These are phyloP conservation scores for Fusarium compactum DNA, from an alignment of 2,329 filamentous ascomycete genomes.

Conservation along the genomic window DNA sequence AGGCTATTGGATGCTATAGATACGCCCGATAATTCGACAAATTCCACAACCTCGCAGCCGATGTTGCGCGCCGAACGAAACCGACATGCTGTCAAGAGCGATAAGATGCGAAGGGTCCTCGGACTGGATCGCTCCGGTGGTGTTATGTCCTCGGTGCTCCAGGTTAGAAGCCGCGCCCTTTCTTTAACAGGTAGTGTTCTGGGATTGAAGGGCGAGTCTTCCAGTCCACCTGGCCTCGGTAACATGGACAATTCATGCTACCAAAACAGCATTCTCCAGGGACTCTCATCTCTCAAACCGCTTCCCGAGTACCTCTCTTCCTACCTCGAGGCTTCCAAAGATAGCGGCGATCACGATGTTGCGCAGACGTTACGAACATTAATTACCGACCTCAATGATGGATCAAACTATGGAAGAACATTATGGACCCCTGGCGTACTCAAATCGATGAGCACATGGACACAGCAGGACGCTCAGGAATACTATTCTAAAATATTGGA, in stretches of 20 bases:
- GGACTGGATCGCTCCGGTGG: constrained; percentile 66
- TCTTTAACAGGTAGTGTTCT: constrained; percentile 62
- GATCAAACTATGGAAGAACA: constrained; percentile 77
- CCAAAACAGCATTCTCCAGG: constrained; percentile 94
- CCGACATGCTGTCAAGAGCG: constrained; percentile 71
- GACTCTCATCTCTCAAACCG: constrained; percentile 79
- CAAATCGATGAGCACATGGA: constrained; percentile 94
- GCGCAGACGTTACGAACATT: constrained; percentile 70
- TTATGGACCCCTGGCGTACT: constrained; percentile 85
- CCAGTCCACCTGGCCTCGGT: constrained; percentile 76
- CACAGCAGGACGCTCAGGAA: constrained; percentile 97
- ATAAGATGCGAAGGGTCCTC: constrained; percentile 72
- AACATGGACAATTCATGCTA: constrained; percentile 98
- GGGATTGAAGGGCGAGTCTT: constrained; percentile 54
- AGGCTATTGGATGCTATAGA: constrained; percentile 69
- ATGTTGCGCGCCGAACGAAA: constrained; percentile 54
- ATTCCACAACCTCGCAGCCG: constrained; percentile 55
- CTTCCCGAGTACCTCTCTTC: constrained; percentile 74
- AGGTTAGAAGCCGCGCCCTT: constrained; percentile 68
- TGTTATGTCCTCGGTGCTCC: constrained; percentile 68
- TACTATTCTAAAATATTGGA: constrained; percentile 93
- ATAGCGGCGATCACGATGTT: constrained; percentile 52
- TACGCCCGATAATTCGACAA: constrained; percentile 61
- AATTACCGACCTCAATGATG: constrained; percentile 76
- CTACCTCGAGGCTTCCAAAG: constrained; percentile 51